Percentiles rank a stretch among this genome's conserved stretches.
These are phyloP conservation scores for Musa troglodytarum DNA, from an alignment of 176 grass and related monocot genomes.

Conservation along the genomic window DNA sequence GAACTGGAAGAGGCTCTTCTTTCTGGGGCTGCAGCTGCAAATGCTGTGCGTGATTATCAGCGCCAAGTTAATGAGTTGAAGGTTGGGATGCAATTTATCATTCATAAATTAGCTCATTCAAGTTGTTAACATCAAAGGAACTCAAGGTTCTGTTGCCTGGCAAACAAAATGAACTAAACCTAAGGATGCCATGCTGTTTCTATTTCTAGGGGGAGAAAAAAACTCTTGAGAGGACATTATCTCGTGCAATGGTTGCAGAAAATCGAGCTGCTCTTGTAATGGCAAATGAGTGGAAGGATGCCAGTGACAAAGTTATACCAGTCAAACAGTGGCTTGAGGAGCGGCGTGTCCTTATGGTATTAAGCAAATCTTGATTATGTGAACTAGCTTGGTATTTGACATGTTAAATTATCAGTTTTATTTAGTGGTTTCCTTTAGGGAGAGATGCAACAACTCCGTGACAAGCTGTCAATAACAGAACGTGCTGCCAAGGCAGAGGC, in stretches of 20 bases:
- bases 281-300: slow-evolving; percentile 21
- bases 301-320: slow-evolving; percentile 20
- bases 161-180: background rate
- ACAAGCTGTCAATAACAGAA: slow-evolving; percentile 17
- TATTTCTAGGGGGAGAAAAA: slow-evolving; percentile 15
- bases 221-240: slow-evolving; percentile 23
- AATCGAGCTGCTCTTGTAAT: slow-evolving; percentile 14
- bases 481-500: slow-evolving; percentile 20
- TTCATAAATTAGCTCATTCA: background rate
- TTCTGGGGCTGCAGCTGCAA: slow-evolving; percentile 20
- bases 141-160: background rate
- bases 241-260: slow-evolving; percentile 21
- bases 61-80: slow-evolving; percentile 21
- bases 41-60: slow-evolving; percentile 22
- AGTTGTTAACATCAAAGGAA: background rate
- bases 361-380: background rate
- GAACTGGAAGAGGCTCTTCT: slow-evolving; percentile 24
- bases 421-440: slow-evolving; percentile 10
- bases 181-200: background rate
- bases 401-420: slow-evolving; percentile 11
- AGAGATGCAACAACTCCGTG: slow-evolving; percentile 22
- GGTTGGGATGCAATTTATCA: background rate
- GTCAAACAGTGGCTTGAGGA: slow-evolving; percentile 20
- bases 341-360: slow-evolving; percentile 10
- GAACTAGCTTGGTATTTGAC: background rate